phyloP scores from a whole-genome alignment of 2,329 filamentous ascomycete species.

The Mycosphaerella arachidis region DNA sequence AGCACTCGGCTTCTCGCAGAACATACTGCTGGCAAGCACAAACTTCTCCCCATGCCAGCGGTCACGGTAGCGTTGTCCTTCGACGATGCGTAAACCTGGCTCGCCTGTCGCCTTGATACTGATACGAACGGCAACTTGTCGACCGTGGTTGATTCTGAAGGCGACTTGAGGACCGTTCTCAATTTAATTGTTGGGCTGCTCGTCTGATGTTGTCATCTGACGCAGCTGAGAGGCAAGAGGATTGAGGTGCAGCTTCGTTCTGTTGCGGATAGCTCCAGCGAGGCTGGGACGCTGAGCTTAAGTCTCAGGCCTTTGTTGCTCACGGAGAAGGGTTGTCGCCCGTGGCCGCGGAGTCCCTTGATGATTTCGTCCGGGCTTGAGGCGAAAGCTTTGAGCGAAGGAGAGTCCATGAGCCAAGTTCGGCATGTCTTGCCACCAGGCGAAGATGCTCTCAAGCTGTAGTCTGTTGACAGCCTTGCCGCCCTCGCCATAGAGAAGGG shows the following conservation, averaged over 20 bases:
- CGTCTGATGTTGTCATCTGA: neutral
- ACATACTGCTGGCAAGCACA: neutral
- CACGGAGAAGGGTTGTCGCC: conserved; percentile 1
- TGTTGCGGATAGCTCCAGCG: neutral
- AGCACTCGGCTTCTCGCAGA: conserved; percentile 3
- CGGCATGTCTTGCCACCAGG: conserved; percentile 7
- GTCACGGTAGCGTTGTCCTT: neutral
- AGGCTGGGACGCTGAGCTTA: neutral
- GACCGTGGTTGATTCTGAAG: neutral
- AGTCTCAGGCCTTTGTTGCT: conserved; percentile 6
- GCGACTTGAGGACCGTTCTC: neutral
- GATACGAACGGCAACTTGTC: conserved; percentile 1
- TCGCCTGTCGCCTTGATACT: conserved; percentile 1
- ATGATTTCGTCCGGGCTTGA: neutral
- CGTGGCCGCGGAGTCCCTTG: neutral
- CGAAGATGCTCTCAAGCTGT: conserved; percentile 15
- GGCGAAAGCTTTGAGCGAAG: neutral
- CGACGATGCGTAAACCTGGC: conserved; percentile 1
- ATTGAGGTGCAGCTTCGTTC: neutral
- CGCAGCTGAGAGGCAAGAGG: conserved; percentile 3
- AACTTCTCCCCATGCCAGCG: neutral
- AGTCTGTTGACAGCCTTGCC: conserved; percentile 11
- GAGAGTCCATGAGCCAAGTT: conserved; percentile 1
- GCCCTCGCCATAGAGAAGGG: conserved; percentile 33
- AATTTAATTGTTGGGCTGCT: neutral